Conservation (phyloP, 2,329 filamentous ascomycete species). For the Juglanconis oblonga region DNA sequence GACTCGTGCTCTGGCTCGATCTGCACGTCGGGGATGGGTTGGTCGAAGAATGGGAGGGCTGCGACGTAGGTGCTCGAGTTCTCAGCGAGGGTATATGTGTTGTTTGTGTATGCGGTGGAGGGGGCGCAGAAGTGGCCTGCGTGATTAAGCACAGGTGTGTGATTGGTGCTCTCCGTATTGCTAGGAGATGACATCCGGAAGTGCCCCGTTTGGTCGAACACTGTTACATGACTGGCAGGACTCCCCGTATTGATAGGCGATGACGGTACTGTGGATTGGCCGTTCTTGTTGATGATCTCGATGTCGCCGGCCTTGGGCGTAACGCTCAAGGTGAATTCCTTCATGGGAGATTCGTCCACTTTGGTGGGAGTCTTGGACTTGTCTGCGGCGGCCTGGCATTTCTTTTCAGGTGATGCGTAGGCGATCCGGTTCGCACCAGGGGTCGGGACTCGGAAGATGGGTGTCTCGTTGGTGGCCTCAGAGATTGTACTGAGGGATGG, state of each 20-base stretch:
- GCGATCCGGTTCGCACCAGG: not conserved
- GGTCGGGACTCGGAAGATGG: not conserved
- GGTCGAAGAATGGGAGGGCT: slow-evolving; percentile 25
- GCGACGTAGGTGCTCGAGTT: not conserved
- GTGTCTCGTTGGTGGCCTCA: slow-evolving; percentile 2
- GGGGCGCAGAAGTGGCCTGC: not conserved
- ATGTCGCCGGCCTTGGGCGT: slow-evolving; percentile 24
- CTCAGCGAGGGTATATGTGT: not conserved
- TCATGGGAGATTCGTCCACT: slow-evolving; percentile 23
- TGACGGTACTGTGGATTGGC: not conserved
- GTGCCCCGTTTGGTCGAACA: not conserved
- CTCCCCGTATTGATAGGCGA: not conserved
- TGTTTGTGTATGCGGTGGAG: not conserved
- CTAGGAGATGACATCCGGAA: not conserved
- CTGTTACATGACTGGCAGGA: not conserved
- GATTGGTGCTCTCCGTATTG: not conserved
- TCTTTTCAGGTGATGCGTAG: slow-evolving; percentile 4
- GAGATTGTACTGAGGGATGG: slow-evolving; percentile 8
- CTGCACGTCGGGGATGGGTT: slow-evolving; percentile 20
- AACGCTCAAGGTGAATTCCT: slow-evolving; percentile 25
- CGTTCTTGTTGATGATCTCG: not conserved
- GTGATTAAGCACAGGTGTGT: not conserved
- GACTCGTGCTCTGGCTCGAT: slow-evolving; percentile 28
- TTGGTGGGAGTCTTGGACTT: slow-evolving; percentile 20
- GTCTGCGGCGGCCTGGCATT: not conserved